Evolutionary conservation across 495 filamentous ascomycete species (phyloP).

Genomic region (Xylona heveae): DNA sequence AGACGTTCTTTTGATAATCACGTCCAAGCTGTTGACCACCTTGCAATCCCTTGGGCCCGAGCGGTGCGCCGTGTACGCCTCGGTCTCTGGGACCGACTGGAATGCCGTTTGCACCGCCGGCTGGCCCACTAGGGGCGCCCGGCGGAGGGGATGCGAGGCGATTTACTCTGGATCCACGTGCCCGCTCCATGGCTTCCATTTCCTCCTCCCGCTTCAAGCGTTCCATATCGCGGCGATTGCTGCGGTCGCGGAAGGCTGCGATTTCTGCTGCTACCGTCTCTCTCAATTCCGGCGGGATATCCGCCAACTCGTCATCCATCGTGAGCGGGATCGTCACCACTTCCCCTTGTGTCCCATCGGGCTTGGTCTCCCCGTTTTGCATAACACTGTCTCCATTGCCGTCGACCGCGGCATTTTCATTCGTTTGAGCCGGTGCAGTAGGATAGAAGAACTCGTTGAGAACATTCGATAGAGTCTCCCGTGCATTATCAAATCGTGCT

Average conservation of each 20-base stretch:
- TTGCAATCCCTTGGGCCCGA: conserved; percentile 50
- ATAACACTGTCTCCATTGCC: conserved; percentile 51
- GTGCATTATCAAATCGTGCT: conserved; percentile 45
- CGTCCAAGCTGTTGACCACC: conserved; percentile 52
- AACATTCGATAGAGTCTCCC: conserved; percentile 37
- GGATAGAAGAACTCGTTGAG: conserved; percentile 58
- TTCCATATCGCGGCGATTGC: conserved; percentile 71
- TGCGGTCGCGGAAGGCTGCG: conserved; percentile 76
- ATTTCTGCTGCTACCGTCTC: conserved; percentile 92
- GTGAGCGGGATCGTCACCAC: conserved; percentile 81
- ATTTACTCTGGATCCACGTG: conserved; percentile 41
- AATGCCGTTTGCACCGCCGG: conserved; percentile 58
- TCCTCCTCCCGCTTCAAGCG: conserved; percentile 75
- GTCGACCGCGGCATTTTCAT: conserved; percentile 26
- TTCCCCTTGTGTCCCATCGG: conserved; percentile 35
- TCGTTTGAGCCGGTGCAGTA: conserved; percentile 22
- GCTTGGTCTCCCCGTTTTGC: conserved; percentile 35
- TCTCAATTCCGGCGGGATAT: conserved; percentile 93
- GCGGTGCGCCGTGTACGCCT: conserved; percentile 51
- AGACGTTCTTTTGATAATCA: conserved; percentile 63
- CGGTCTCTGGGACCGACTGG: conserved; percentile 66
- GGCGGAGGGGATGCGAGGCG: conserved; percentile 46
- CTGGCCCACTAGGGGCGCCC: conserved; percentile 43
- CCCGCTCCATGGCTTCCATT: conserved; percentile 68
- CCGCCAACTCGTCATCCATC: conserved; percentile 80